A percentile compares a stretch with the other conserved stretches of the same genome.
Evolutionary conservation across 1,284 basidiomycete species (phyloP).

Genomic region (Xanthoconium separans): DNA sequence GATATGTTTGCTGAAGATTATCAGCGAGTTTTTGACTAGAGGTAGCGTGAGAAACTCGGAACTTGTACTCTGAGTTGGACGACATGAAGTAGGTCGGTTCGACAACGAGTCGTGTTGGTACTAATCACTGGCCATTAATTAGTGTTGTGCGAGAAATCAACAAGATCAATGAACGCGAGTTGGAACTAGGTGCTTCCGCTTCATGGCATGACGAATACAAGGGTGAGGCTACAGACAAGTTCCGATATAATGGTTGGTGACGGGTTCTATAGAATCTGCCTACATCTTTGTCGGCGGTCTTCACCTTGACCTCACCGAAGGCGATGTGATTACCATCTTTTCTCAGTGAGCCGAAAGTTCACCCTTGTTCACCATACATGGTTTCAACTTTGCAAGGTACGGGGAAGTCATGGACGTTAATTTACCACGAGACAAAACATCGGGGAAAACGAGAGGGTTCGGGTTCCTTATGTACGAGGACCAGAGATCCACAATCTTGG

Average conservation of each 20-base stretch:
- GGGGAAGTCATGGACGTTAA: conserved; percentile 96
- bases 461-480: conserved; percentile 99
- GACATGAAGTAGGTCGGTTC: conserved; percentile 64
- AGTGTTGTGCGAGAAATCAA: conserved; percentile 93
- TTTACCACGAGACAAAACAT: conserved; percentile 89
- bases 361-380: not conserved
- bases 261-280: conserved; percentile 71
- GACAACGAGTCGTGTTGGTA: conserved; percentile 2
- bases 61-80: conserved; percentile 18
- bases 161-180: conserved; percentile 89
- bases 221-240: conserved; percentile 41
- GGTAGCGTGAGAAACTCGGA: conserved; percentile 45
- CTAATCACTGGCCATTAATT: conserved; percentile 19
- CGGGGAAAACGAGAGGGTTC: conserved; percentile 88
- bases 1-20: conserved; percentile 15
- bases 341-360: conserved; percentile 75
- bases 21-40: conserved; percentile 19
- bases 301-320: conserved; percentile 87
- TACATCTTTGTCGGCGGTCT: conserved; percentile 93
- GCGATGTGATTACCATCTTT: conserved; percentile 96
- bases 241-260: conserved; percentile 2
- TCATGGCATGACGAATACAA: conserved; percentile 99
- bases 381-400: conserved; percentile 54
- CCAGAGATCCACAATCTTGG: conserved; percentile 92
- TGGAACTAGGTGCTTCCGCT: conserved; percentile 74